These are phyloP conservation scores for Spiromyces aspiralis DNA, from an alignment of 371 early-diverging fungal genomes.

Conservation along the genomic window DNA sequence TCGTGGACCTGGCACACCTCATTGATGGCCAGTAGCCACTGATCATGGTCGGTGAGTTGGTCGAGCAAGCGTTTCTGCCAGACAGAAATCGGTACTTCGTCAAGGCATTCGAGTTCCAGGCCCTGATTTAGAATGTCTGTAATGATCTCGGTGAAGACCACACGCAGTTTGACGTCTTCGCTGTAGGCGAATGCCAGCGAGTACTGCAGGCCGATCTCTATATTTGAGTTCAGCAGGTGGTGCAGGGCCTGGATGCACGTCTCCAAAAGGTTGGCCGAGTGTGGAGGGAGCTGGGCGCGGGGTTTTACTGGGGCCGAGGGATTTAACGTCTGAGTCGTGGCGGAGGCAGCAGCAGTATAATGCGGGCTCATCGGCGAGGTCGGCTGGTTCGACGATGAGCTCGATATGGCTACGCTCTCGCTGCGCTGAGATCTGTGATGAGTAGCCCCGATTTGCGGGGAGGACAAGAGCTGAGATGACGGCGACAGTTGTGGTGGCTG, in stretches of 20 bases:
- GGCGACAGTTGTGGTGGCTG: neutral
- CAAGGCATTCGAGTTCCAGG: conserved; percentile 67
- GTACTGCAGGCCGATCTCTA: conserved; percentile 77
- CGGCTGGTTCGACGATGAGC: neutral
- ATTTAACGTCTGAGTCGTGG: neutral
- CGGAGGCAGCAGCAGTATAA: neutral
- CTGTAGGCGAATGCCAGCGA: conserved; percentile 85
- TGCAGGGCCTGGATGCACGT: conserved; percentile 71
- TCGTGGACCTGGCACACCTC: conserved; percentile 75
- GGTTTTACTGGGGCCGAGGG: neutral
- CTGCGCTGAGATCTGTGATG: neutral
- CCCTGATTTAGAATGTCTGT: conserved; percentile 80
- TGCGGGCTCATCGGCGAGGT: neutral
- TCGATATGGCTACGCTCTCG: neutral
- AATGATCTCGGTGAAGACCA: conserved; percentile 82
- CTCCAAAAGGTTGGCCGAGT: conserved; percentile 18
- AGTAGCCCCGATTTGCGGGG: neutral
- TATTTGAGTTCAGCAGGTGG: conserved; percentile 74
- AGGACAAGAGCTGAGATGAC: neutral
- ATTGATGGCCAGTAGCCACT: conserved; percentile 50
- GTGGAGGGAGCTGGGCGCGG: conserved; percentile 6
- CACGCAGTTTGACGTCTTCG: conserved; percentile 70
- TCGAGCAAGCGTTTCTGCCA: neutral
- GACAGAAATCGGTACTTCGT: conserved; percentile 53
- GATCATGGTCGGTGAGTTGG: neutral